These are phyloP conservation scores for Fusarium paranaense DNA, from an alignment of 2,329 filamentous ascomycete genomes.

Conservation along the genomic window DNA sequence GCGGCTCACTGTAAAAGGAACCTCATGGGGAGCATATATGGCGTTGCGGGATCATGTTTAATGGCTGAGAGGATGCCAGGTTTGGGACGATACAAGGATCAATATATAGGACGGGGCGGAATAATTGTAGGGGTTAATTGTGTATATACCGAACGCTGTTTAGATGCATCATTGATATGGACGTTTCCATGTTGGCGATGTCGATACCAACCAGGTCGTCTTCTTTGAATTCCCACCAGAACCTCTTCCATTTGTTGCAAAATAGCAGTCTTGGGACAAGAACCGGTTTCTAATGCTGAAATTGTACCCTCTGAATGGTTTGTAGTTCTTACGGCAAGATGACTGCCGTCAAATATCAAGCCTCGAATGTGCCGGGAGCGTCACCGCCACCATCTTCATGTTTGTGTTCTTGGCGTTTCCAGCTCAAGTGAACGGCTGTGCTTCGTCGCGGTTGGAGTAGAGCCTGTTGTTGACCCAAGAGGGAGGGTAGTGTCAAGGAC, in stretches of 20 bases:
- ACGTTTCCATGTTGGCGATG: not conserved
- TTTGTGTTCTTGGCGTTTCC: not conserved
- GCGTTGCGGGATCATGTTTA: constrained; percentile 29
- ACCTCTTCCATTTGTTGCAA: not conserved
- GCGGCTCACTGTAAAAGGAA: constrained; percentile 56
- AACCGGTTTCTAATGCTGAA: not conserved
- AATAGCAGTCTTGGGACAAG: not conserved
- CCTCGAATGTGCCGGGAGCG: not conserved
- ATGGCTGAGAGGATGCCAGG: constrained; percentile 8
- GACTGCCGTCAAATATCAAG: not conserved
- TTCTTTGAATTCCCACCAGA: not conserved
- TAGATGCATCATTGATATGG: constrained; percentile 1
- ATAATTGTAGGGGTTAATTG: constrained; percentile 35
- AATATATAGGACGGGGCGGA: constrained; percentile 24
- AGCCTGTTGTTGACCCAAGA: not conserved
- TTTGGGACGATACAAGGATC: not conserved
- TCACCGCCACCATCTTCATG: not conserved
- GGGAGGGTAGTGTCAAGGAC: not conserved
- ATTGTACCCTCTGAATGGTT: not conserved
- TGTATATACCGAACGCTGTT: constrained; percentile 29
- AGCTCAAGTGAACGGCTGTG: not conserved
- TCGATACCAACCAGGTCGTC: not conserved
- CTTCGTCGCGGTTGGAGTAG: not conserved
- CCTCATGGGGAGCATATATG: constrained; percentile 34
- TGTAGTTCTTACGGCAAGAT: not conserved